Evolutionary conservation across 805 yeast genomes (phyloP), one percentile per base, ranked within the genome.

Genomic region (Danielia oregonensis): DNA sequence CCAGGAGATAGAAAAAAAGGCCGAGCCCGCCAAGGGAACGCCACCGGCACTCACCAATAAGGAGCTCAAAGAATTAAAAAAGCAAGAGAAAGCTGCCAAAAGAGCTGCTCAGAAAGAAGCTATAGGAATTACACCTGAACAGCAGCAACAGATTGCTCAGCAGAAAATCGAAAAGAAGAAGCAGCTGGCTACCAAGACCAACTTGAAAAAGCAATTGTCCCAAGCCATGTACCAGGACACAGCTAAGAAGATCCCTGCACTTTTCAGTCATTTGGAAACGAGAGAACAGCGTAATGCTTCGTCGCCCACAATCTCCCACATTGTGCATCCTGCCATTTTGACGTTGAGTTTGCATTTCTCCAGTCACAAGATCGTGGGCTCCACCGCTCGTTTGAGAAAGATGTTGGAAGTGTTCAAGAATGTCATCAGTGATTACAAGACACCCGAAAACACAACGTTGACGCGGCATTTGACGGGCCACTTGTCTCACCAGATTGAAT

Each of bases 401-500:
- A 86, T 91, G 93, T 68, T 93, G 57, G 75, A 74, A 41, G 89
- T 89, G 3, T 93, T 93, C 63, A 80, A 83, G 59, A 72, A 68
- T 18, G 89, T 93, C 15, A 86, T 93, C 30, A 52, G 57, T 24
- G 94, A 87, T 44, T 93, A 91, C 55, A 63, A 69, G 38, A 88
- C 97, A 0, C 97, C 97, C 5, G 76, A 72, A 26, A 88, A 86
- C 36, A 82, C 93, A 6, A 81, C 95, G 1, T 69, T 93, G 49
- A 79, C 89, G 23, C 79, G 98, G 65, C 86, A 89, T 60, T 72
- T 93, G 51, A 87, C 96, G 0, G 79, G 82, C 21, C 91, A 88
- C 57, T 69, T 93, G 39, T 80, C 95, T 8, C 86, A 84, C 53
- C 98, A 93, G 62, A 93, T 93, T 45, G 98, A 91, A 56, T 86